Base-by-base conservation (phyloP, 306 rosid genomes). In the Malus domestica region DNA sequence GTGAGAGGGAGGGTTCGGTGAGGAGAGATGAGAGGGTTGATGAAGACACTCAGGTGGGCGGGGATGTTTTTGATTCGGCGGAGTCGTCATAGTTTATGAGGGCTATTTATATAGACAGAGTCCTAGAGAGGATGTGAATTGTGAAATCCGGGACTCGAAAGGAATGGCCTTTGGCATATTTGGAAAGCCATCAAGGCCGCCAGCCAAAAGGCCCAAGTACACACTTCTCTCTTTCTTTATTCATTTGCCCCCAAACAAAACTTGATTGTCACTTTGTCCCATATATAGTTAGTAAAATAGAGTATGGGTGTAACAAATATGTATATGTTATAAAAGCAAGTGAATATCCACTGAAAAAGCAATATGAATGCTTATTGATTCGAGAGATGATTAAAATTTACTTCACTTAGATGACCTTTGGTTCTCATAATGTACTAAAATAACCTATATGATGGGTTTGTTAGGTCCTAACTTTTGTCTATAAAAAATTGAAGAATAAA, bases 81-180 rank as follows among this genome's bases (percentile, higher is more conserved):
- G 69, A 46, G 59, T 38, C 42, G 10, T 38, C 42, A 38, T 38
- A 13, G 51, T 11, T 27, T 59, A n/a, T 6, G 4, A 67, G 10
- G 35, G 4, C 27, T 11, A 16, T 3, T 10, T 35, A 42, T 20
- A 63, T 4, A 63, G 52, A 58, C 12, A 61, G n/a, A 60, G 42
- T 7, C 42, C 1, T 33, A 5, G 15, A 23, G 0, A 22, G 18
- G 14, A 70, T 42, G 76, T n/a, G 22, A 35, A 64, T 16, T 71
- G 20, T 49, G 16, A 49, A 49, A 49, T 16, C 20, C 18, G 16
- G 20, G 64, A 35, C 29, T 18, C n/a, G 64, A 65, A 42, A 58
- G 16, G 10, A 33, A 57, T 54, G 81, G 81, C 85, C 66, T 29
- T 77, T 67, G 79, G 79, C 52, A 76, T 35, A 20, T 59, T 66